These are phyloP conservation scores for Cyanodermella asteris DNA, from an alignment of 2,329 filamentous ascomycete genomes.

Conservation along the genomic window DNA sequence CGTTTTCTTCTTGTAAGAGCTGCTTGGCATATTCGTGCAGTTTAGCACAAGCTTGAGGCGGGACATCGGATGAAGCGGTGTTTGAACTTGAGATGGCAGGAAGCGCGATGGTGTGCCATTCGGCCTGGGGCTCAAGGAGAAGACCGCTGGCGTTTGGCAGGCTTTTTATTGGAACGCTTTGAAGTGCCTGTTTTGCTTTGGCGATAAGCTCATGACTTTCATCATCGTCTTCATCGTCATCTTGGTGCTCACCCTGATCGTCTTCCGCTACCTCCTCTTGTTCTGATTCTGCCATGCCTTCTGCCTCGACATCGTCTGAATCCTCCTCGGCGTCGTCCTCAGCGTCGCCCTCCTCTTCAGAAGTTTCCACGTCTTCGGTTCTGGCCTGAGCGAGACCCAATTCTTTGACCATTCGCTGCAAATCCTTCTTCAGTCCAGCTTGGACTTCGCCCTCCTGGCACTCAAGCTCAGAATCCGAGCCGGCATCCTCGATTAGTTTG, in stretches of 20 bases:
- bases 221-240: constrained; percentile 2
- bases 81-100: constrained; percentile 27
- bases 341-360: neutral
- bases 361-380: neutral
- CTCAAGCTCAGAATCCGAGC: constrained; percentile 26
- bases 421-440: constrained; percentile 27
- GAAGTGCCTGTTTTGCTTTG: constrained; percentile 1
- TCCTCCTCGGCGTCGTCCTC: neutral
- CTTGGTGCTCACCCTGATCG: constrained; percentile 1
- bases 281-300: too few relatives aligned
- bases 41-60: constrained; percentile 31
- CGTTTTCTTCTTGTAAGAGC: constrained; percentile 58
- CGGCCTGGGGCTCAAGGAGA: constrained; percentile 34
- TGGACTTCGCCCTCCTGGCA: constrained; percentile 7
- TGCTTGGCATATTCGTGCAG: constrained; percentile 46
- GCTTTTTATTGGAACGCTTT: neutral
- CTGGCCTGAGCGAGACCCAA: constrained; percentile 15
- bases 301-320: neutral
- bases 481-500: constrained; percentile 21
- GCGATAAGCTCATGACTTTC: neutral
- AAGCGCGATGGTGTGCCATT: constrained; percentile 43
- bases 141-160: constrained; percentile 5
- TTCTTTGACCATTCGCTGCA: constrained; percentile 29
- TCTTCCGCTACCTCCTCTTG: constrained; percentile 11
- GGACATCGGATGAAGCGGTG: constrained; percentile 22